Conservation (phyloP, 306 rosid species). For the Vachellia collinsii region DNA sequence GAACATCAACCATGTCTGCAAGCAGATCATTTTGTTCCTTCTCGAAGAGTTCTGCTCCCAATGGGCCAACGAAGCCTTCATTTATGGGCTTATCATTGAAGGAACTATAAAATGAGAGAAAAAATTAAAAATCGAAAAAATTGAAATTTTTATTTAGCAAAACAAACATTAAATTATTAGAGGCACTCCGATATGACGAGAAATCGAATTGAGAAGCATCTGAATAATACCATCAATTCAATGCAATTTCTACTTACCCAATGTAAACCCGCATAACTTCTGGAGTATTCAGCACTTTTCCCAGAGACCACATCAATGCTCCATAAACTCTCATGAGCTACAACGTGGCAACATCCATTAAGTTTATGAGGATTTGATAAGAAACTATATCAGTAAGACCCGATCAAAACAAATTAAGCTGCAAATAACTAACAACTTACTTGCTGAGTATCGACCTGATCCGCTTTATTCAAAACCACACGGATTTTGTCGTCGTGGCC, state of each 20-base stretch:
- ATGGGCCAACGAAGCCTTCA: conserved; percentile 60
- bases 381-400: background rate
- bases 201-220: conserved; percentile 27
- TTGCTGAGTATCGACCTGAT: conserved; percentile 97
- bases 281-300: conserved; percentile 86
- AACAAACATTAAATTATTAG: conserved; percentile 4
- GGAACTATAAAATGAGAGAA: conserved; percentile 53
- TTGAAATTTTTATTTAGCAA: conserved; percentile 5
- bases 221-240: conserved; percentile 7
- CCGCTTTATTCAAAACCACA: conserved; percentile 91
- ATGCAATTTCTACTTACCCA: conserved; percentile 56
- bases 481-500: conserved; percentile 97
- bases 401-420: background rate
- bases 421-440: conserved; percentile 48
- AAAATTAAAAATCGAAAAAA: background rate
- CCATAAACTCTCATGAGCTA: conserved; percentile 99
- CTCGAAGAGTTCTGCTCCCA: conserved; percentile 77
- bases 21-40: conserved; percentile 85
- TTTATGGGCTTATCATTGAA: conserved; percentile 77
- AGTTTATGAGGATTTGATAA: background rate
- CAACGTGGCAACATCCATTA: background rate
- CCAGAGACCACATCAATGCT: conserved; percentile 98
- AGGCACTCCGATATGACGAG: background rate
- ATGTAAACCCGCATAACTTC: conserved; percentile 91
- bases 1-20: conserved; percentile 79